Evolutionary conservation across 306 rosid genomes (phyloP).

Genomic region (Cercis canadensis): DNA sequence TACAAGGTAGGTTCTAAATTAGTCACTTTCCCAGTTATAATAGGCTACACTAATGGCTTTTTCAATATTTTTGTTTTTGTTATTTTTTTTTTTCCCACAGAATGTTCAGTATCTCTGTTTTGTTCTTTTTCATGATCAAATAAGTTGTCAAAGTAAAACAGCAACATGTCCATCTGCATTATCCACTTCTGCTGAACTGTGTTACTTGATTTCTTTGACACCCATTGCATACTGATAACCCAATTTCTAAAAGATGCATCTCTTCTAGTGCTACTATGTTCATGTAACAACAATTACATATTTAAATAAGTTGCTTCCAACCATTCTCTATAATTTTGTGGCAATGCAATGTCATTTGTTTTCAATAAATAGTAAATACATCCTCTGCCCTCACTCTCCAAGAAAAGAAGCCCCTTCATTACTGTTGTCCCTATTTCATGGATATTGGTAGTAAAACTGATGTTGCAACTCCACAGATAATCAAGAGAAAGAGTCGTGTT

Average conservation of each 20-base stretch:
- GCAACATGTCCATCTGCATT: constrained; percentile 7
- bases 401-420: background rate
- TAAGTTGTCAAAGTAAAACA: constrained; percentile 15
- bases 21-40: constrained; percentile 29
- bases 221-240: background rate
- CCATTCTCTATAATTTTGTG: constrained; percentile 25
- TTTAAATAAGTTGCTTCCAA: constrained; percentile 23
- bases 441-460: constrained; percentile 39
- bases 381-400: too few relatives aligned
- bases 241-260: constrained; percentile 14
- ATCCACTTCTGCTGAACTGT: constrained; percentile 32
- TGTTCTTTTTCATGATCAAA: constrained; percentile 12
- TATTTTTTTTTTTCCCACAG: constrained; percentile 11
- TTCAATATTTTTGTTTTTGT: constrained; percentile 22
- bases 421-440: constrained; percentile 23
- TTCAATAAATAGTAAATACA: background rate
- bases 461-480: constrained; percentile 54
- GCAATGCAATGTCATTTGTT: constrained; percentile 21
- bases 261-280: constrained; percentile 15
- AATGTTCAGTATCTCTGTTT: constrained; percentile 23
- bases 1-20: constrained; percentile 68
- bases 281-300: constrained; percentile 2
- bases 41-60: too few relatives aligned
- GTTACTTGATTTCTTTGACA: constrained; percentile 34
- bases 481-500: constrained; percentile 59